Conservation (phyloP, 768 basidiomycete species). For the Botryobasidium botryosum region DNA sequence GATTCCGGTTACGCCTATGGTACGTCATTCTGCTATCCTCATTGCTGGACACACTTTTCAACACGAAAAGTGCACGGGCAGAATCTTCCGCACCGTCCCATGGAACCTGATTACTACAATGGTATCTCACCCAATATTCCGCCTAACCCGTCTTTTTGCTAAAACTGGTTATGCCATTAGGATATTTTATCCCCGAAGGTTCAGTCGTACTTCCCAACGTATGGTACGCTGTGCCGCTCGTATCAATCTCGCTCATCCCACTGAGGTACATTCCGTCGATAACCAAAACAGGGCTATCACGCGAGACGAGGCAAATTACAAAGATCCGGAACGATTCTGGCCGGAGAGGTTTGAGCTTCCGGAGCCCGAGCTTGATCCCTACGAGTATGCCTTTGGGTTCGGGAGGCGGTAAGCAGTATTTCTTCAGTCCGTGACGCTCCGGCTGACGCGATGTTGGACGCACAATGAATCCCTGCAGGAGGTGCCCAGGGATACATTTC, state of each 20-base stretch:
- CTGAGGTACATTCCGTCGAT: too few relatives aligned
- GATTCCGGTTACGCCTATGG: conserved; percentile 6
- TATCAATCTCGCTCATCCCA: too few relatives aligned
- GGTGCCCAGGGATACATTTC: neutral
- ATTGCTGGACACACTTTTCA: too few relatives aligned
- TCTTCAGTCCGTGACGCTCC: neutral
- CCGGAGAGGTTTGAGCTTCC: neutral
- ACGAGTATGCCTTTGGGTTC: neutral
- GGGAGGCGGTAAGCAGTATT: neutral
- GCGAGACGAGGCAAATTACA: neutral
- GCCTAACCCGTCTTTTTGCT: neutral
- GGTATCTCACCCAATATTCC: neutral
- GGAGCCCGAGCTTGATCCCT: neutral
- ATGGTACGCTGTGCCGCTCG: too few relatives aligned
- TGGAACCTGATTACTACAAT: conserved; percentile 2
- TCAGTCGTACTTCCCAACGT: neutral
- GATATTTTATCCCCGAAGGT: conserved; percentile 1
- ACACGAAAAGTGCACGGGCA: too few relatives aligned
- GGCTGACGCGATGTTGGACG: neutral
- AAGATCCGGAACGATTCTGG: neutral
- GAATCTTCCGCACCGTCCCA: neutral
- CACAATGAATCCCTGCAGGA: neutral
- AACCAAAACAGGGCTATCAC: neutral
- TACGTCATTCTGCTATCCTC: neutral
- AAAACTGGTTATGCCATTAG: neutral